Conservation (phyloP, 495 filamentous ascomycete species). For the Neurospora hispaniola region DNA sequence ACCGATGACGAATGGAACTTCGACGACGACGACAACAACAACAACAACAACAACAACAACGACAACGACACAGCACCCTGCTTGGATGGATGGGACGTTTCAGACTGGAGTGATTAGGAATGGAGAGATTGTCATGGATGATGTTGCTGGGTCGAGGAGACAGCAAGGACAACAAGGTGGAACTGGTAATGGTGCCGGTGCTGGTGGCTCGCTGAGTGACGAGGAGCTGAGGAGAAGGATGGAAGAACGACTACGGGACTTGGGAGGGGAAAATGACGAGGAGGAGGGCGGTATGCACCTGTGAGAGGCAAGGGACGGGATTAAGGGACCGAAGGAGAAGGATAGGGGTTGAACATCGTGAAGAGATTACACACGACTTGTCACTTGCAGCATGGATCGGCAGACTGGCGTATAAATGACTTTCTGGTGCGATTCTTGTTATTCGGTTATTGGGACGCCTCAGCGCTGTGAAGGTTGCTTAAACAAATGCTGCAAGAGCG, state of each 20-base stretch:
- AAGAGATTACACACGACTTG: not conserved
- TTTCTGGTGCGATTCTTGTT: not conserved
- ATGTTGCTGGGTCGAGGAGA: constrained; percentile 2
- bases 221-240: constrained; percentile 36
- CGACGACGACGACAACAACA: constrained; percentile 4
- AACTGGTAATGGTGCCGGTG: constrained; percentile 9
- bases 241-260: constrained; percentile 34
- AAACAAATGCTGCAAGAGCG: not conserved
- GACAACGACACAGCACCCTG: constrained; percentile 17
- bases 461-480: not conserved
- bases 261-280: constrained; percentile 29
- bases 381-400: not conserved
- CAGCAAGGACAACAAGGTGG: not conserved
- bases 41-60: too few relatives aligned
- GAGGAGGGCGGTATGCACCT: constrained; percentile 56
- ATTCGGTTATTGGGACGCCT: not conserved
- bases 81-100: constrained; percentile 47
- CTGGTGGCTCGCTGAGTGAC: constrained; percentile 31
- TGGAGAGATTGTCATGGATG: constrained; percentile 29
- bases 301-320: constrained; percentile 23
- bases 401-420: not conserved
- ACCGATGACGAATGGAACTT: not conserved
- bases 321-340: not conserved
- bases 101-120: constrained; percentile 37
- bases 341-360: not conserved